Percentiles rank a stretch among this genome's conserved stretches.
Evolutionary conservation across 208 protist genomes (phyloP).

Genomic region (Leishmania lainsoni): DNA sequence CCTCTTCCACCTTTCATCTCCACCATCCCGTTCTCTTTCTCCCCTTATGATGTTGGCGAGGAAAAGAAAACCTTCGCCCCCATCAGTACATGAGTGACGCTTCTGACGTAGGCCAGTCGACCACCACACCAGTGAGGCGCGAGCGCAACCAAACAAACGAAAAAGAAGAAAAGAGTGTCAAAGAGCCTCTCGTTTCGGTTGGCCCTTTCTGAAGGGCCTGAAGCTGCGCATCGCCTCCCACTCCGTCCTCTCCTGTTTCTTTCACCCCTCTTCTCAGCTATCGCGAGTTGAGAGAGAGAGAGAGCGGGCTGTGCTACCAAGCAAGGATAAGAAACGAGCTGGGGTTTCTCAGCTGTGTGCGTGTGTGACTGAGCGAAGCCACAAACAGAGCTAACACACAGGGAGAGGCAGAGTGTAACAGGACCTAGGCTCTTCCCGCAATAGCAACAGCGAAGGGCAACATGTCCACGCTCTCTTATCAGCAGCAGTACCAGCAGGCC

Average conservation of each 20-base stretch:
- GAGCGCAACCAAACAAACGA: neutral
- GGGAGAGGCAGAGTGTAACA: neutral
- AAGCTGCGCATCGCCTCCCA: neutral
- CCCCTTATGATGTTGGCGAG: neutral
- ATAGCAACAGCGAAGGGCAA: neutral
- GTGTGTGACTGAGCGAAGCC: neutral
- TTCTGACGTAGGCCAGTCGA: neutral
- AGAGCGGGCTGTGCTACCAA: neutral
- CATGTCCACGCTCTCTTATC: constrained; percentile 86
- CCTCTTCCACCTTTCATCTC: neutral
- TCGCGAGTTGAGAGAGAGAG: neutral
- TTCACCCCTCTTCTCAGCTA: neutral
- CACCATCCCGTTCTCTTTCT: neutral
- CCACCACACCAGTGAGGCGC: no score
- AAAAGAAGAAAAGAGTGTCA: neutral
- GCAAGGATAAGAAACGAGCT: neutral
- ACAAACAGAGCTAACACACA: constrained; percentile 6
- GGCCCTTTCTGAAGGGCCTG: neutral
- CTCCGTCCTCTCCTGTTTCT: neutral
- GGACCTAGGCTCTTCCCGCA: neutral
- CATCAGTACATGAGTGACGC: neutral
- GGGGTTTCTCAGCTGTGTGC: neutral
- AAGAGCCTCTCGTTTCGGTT: neutral
- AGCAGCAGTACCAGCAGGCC: constrained; percentile 78
- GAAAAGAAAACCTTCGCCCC: neutral